A percentile compares a stretch with the other conserved stretches of the same genome.
phyloP scores from a whole-genome alignment of 176 grass and related monocot genomes.

The Pontederia crassipes region DNA sequence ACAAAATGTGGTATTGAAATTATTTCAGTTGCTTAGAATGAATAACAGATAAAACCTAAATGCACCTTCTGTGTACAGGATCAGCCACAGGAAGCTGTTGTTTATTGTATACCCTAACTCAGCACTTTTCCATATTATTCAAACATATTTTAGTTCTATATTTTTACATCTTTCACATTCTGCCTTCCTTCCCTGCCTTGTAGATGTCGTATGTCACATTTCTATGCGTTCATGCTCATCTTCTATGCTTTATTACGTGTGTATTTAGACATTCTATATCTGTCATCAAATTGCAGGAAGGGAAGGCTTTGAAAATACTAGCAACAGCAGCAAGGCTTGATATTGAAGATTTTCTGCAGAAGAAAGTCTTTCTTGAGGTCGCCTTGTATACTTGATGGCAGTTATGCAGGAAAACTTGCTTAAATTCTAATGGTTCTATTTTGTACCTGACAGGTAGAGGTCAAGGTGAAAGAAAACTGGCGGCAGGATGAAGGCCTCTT shows the following conservation, averaged over 20 bases:
- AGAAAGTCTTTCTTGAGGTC: constrained; percentile 98
- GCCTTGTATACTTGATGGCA: neutral
- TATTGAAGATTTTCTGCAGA: constrained; percentile 95
- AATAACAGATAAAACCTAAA: too few relatives aligned
- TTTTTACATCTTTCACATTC: too few relatives aligned
- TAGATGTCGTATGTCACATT: neutral
- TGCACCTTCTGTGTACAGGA: too few relatives aligned
- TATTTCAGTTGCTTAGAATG: too few relatives aligned
- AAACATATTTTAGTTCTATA: too few relatives aligned
- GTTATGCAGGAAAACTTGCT: neutral
- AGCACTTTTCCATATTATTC: too few relatives aligned
- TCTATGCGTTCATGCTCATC: neutral
- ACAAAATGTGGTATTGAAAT: too few relatives aligned
- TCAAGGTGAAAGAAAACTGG: constrained; percentile 95
- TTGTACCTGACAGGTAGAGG: constrained; percentile 39
- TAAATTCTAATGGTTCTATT: constrained; percentile 9
- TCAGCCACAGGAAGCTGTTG: too few relatives aligned
- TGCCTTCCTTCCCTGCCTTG: neutral
- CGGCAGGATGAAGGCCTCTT: constrained; percentile 76
- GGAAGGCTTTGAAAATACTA: constrained; percentile 81
- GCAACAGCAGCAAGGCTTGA: constrained; percentile 93
- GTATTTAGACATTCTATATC: neutral
- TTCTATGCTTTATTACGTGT: neutral
- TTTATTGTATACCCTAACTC: too few relatives aligned
- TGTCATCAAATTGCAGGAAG: constrained; percentile 37